A percentile compares a stretch with the other conserved stretches of the same genome.
phyloP scores from a whole-genome alignment of 192 early-diverging fungal genomes.

The Entomortierella beljakovae region DNA sequence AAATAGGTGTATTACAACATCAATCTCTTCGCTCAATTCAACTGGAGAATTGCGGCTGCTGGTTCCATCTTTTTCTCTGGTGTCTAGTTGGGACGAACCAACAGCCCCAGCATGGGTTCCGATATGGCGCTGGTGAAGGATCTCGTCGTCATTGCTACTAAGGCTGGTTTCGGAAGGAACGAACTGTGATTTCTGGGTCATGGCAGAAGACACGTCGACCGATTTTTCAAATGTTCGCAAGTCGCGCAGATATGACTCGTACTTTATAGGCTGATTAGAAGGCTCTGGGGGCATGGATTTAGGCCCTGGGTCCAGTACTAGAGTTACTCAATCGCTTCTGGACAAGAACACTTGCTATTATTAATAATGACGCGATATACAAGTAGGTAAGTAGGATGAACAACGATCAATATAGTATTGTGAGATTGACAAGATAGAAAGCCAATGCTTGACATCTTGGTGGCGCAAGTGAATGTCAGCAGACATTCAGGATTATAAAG shows the following conservation, averaged over 20 bases:
- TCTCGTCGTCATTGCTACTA: conserved; percentile 34
- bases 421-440: not conserved
- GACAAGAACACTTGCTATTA: not conserved
- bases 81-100: conserved; percentile 13
- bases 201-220: conserved; percentile 13
- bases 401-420: not conserved
- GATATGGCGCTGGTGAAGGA: conserved; percentile 39
- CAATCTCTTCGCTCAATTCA: conserved; percentile 30
- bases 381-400: not conserved
- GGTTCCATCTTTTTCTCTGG: conserved; percentile 22
- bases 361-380: not conserved
- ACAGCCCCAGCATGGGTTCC: conserved; percentile 24
- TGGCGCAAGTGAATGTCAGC: not conserved
- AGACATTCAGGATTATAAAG: not conserved
- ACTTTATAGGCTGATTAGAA: conserved; percentile 12
- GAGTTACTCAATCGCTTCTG: not conserved
- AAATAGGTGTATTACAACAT: conserved; percentile 52
- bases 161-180: conserved; percentile 13
- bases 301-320: conserved; percentile 1
- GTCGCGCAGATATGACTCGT: conserved; percentile 23
- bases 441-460: no score
- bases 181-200: conserved; percentile 42
- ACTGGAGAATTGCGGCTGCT: conserved; percentile 16
- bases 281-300: conserved; percentile 36
- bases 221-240: conserved; percentile 18